Base-by-base conservation (phyloP, 2,329 filamentous ascomycete species). In the Zalaria obscura region DNA sequence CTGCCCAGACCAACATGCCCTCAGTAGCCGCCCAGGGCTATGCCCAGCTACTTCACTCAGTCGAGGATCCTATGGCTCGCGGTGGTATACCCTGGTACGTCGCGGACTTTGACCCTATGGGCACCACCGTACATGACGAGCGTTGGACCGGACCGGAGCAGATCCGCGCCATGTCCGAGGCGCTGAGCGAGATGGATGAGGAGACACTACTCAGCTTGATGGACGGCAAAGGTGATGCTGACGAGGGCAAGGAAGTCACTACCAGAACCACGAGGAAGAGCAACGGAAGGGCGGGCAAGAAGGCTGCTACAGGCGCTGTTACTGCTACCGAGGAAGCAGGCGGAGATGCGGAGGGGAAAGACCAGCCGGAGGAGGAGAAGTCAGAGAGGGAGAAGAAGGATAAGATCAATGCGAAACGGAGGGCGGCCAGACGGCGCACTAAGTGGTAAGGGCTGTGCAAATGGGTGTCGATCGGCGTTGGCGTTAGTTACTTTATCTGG, bases 71-170 rank as follows among this genome's bases (percentile, higher is more conserved):
- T 35, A 8, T 66, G 36, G 73, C 73, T 2, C 71, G 80, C 38
- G 89, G 89, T 44, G 89, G 89, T 29, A 69, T 93, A 8, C 77
- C 85, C 5, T 95, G 87, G 86, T 94, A 93, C 59, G 73, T 94
- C 45, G 75, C 83, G 54, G 72, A 76, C 5, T 93, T 93, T 55
- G 76, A 91, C 40, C 81, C 83, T 41, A 54, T 76, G 40, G 89
- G 87, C 43, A 93, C 86, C 0, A 89, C 81, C 1, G 75, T 89
- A 6, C 69, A 83, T 42, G 80, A 81, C 48, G 83, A 89, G 60
- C 72, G 77, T 40, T 85, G 79, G 69, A 77, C 75, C 0, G 83
- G 80, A 2, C 72, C 79, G 29, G 82, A 88, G 42, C 76, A 82
- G n/a, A 65, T 76, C 49, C 69, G 76, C 27, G 75, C 70, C 9